Conservation (phyloP, 1,284 basidiomycete genomes). For the Moesziomyces parantarcticus region DNA sequence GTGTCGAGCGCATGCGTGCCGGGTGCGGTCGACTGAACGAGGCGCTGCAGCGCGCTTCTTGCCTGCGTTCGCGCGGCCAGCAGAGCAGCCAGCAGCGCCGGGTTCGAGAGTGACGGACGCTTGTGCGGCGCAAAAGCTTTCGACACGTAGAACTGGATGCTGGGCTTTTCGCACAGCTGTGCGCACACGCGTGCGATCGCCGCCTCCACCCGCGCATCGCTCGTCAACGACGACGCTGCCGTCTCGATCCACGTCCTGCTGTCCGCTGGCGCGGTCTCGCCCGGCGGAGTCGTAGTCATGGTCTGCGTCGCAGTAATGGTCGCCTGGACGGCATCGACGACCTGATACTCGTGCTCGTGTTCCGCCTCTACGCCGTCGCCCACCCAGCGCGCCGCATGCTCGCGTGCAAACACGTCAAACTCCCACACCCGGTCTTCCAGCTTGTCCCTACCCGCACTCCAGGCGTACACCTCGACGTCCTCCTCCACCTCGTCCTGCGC, state of each 20-base stretch:
- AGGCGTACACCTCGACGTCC: constrained; percentile 41
- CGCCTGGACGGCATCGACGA: constrained; percentile 29
- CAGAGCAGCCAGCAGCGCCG: constrained; percentile 14
- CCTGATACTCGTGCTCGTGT: constrained; percentile 45
- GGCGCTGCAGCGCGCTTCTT: no score
- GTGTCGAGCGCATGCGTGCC: no score
- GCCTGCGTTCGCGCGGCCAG: constrained; percentile 4
- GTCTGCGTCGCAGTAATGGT: background rate
- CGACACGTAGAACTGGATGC: constrained; percentile 41
- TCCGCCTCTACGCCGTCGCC: constrained; percentile 24
- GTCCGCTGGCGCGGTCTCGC: background rate
- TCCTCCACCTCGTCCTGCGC: background rate
- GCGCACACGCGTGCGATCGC: constrained; percentile 13
- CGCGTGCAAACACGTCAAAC: constrained; percentile 45
- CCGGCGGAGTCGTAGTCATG: background rate
- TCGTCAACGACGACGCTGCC: constrained; percentile 1
- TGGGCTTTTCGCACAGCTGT: constrained; percentile 22
- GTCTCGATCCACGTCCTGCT: constrained; percentile 6
- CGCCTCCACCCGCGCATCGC: background rate
- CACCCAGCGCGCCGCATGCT: constrained; percentile 39
- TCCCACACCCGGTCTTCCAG: constrained; percentile 39
- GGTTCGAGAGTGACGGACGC: constrained; percentile 7
- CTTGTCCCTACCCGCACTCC: constrained; percentile 25
- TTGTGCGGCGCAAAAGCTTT: constrained; percentile 13
- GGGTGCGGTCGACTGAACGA: no score